Percentiles rank a stretch among this genome's conserved stretches.
Conservation (phyloP, 2,329 filamentous ascomycete genomes). For the Albifimbria verrucaria region DNA sequence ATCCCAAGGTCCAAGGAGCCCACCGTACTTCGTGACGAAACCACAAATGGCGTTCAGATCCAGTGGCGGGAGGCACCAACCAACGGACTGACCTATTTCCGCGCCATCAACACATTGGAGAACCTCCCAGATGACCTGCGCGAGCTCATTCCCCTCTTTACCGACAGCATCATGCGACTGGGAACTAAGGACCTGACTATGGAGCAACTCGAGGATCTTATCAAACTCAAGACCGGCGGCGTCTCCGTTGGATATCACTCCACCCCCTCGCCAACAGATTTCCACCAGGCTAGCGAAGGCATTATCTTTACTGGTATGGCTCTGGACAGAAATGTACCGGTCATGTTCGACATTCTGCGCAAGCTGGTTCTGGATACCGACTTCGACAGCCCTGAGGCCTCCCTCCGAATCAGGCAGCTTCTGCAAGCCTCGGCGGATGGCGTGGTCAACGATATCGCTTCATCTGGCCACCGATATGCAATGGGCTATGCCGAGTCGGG, state of each 20-base stretch:
- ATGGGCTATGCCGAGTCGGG: slow-evolving; percentile 79
- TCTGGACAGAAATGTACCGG: slow-evolving; percentile 82
- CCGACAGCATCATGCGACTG: slow-evolving; percentile 87
- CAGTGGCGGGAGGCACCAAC: slow-evolving; percentile 93
- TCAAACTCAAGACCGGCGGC: slow-evolving; percentile 94
- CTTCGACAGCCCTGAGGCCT: slow-evolving; percentile 79
- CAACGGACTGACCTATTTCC: slow-evolving; percentile 94
- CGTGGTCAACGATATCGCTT: slow-evolving; percentile 86
- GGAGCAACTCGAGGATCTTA: slow-evolving; percentile 92
- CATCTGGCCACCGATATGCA: slow-evolving; percentile 84
- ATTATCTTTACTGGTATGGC: slow-evolving; percentile 83
- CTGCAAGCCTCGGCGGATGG: slow-evolving; percentile 85
- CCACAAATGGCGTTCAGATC: slow-evolving; percentile 62
- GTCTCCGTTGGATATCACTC: slow-evolving; percentile 81
- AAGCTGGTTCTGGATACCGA: slow-evolving; percentile 82
- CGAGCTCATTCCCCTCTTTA: slow-evolving; percentile 82
- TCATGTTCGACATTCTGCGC: slow-evolving; percentile 83
- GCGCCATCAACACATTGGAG: slow-evolving; percentile 76
- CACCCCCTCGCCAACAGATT: slow-evolving; percentile 72
- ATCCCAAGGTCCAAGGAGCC: slow-evolving; percentile 76
- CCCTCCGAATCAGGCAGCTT: slow-evolving; percentile 79
- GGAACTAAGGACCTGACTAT: slow-evolving; percentile 85
- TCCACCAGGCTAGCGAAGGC: slow-evolving; percentile 72
- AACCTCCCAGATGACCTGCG: slow-evolving; percentile 81
- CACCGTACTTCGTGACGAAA: slow-evolving; percentile 59